Evolutionary conservation across 2,329 filamentous ascomycete genomes (phyloP).

Genomic region (Hypoxylon sp.): DNA sequence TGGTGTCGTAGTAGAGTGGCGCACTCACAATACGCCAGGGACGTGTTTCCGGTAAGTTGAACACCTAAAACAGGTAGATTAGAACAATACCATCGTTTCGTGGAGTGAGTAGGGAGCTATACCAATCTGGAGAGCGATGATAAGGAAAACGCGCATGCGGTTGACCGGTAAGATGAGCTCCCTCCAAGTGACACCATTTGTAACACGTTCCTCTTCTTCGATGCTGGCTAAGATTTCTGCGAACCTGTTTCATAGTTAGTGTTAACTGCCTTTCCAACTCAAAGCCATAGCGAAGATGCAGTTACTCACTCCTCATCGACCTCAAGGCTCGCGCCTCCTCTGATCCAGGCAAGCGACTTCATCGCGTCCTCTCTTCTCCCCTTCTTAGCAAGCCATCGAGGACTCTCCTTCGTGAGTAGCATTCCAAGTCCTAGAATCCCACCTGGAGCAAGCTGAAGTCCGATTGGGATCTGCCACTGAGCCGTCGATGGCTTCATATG

Average conservation of each 20-base stretch:
- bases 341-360: constrained; percentile 65
- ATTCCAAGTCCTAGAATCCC: constrained; percentile 64
- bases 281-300: background rate
- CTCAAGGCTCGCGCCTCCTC: constrained; percentile 60
- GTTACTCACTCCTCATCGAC: constrained; percentile 55
- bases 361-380: constrained; percentile 62
- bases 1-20: background rate
- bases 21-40: constrained; percentile 63
- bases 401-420: constrained; percentile 65
- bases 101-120: constrained; percentile 16
- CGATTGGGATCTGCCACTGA: constrained; percentile 67
- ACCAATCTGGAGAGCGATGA: constrained; percentile 65
- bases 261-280: background rate
- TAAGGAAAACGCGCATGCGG: constrained; percentile 63
- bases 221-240: constrained; percentile 62
- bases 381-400: constrained; percentile 63
- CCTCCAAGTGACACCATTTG: constrained; percentile 62
- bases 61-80: constrained; percentile 44
- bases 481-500: constrained; percentile 57
- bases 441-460: constrained; percentile 59
- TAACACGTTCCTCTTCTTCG: constrained; percentile 62
- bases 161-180: constrained; percentile 64
- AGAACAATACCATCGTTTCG: background rate
- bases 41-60: constrained; percentile 67
- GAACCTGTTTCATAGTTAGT: constrained; percentile 49